phyloP scores from a whole-genome alignment of 148 eudicot species.

The Heliosperma pusillum region DNA sequence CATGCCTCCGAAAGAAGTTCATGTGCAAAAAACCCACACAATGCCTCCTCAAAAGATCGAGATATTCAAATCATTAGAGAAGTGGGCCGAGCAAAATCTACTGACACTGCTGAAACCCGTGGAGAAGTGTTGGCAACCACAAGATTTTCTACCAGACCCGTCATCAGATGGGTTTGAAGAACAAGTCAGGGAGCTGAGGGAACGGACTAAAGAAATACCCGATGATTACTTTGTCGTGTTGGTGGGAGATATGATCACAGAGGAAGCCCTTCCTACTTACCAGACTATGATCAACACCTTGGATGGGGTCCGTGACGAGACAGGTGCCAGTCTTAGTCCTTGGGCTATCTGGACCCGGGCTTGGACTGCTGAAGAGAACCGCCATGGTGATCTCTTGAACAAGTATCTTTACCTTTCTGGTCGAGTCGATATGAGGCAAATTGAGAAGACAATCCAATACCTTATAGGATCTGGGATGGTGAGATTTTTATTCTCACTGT shows the following conservation, averaged over 20 bases:
- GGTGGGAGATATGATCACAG: conserved; percentile 52
- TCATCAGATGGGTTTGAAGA: conserved; percentile 39
- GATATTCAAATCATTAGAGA: conserved; percentile 39
- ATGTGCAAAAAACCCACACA: conserved; percentile 39
- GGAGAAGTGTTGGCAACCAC: conserved; percentile 48
- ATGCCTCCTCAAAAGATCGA: conserved; percentile 45
- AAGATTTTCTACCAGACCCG: conserved; percentile 46
- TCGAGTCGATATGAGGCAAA: conserved; percentile 45
- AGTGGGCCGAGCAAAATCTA: conserved; percentile 46
- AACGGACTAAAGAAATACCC: conserved; percentile 36
- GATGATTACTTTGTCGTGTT: conserved; percentile 49
- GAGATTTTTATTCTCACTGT: conserved; percentile 5
- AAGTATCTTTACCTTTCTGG: conserved; percentile 54
- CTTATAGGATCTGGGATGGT: conserved; percentile 52
- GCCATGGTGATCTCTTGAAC: conserved; percentile 48
- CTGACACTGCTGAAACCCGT: conserved; percentile 36
- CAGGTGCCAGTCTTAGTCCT: conserved; percentile 42
- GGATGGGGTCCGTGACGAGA: conserved; percentile 49
- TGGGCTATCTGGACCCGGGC: conserved; percentile 50
- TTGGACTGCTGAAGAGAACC: conserved; percentile 51
- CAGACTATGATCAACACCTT: conserved; percentile 47
- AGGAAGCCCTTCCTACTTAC: conserved; percentile 53
- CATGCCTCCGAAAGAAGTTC: conserved; percentile 39
- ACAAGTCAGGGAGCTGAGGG: conserved; percentile 39
- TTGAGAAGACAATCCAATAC: conserved; percentile 50